Evolutionary conservation across 2,329 filamentous ascomycete genomes (phyloP), one percentile per base, ranked within the genome.

Genomic region (Rhexocercosporidium sp.): DNA sequence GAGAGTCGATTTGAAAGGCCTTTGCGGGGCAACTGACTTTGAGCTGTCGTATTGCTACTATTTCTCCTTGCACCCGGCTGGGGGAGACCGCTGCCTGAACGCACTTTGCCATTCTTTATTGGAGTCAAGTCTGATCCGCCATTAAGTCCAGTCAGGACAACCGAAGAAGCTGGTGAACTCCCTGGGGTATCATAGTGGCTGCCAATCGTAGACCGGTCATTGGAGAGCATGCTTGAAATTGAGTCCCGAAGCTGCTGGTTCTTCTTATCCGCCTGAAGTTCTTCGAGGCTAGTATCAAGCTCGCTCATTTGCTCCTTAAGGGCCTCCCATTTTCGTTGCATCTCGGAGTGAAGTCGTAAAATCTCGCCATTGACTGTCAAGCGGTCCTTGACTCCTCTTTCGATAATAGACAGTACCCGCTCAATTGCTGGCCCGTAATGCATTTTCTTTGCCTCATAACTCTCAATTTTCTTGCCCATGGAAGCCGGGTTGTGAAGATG

Each of bases 331-430:
- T 91, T 90, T n/a, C 88, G 84, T 75, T 93, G 90, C 82, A 97
- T 91, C 74, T 98, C 94, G 7, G 89, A 87, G 75, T 97, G 91
- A 37, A 98, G 83, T 53, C 94, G 88, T 31, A 98, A 80, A 69
- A 98, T 96, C 79, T 98, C 96, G 53, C 96, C 96, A 76, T 99
- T 98, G 64, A 98, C 93, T 0, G 96, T 98, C 59, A 97, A 83
- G n/a, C 96, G 89, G 76, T 98, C 94, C 77, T 92, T 92, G 75
- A 98, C 91, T n/a, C 96, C 96, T 77, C 93, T 95, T 73, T 97
- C 93, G 60, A 98, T 97, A 76, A 98, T 96, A 46, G 91, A 90
- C 20, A 98, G 81, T 8, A 99, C 93, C 49, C 94, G 88, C 77
- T 96, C 93, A 77, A 99, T 96, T 1, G 96, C 95, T 11, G 94